Evolutionary conservation across 176 grass and related monocot genomes (phyloP), one percentile per base, ranked within the genome.

Genomic region (Saccharum officinarum): DNA sequence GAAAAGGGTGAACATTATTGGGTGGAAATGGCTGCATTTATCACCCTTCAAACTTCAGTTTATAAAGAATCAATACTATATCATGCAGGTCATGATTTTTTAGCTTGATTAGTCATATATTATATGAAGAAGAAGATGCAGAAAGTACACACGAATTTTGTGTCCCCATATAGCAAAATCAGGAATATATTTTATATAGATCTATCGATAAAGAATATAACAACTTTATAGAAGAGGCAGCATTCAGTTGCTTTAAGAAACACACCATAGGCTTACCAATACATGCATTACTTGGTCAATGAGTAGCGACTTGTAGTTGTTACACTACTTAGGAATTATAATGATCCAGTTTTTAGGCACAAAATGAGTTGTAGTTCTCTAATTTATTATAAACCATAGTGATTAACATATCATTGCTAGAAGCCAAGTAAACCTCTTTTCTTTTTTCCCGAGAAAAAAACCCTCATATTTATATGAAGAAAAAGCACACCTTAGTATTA

Each of bases 1-100:
- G 42, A 90, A 77, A 25, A 77, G 38, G 52, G 2, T 64, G n/a
- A 67, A 72, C 34, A 84, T 67, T 71, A 78, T 36, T 72, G 31
- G n/a, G 42, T 20, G 30, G 22, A 23, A 45, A 70, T 14, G 28
- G 55, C 18, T 49, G 7, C 44, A 50, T n/a, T 55, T 63, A 31
- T 77, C 7, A 60, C 28, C 25, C 66, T 44, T 59, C 33, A 77
- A 57, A 70, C 4, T 80, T 42, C 8, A 6, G 50, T 28, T 73
- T 28, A 64, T 65, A 12, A 41, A 88, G n/a, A 83, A 83, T 65
- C 4, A 61, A 77, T 26, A 34, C 4, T 77, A 59, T 33, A 25
- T 18, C 63, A 46, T 18, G 33, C 59, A 57, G 30, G 7, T 11
- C 16, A n/a, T 41, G 34, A 76, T 82, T 82, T 69, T 81, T 17